These are phyloP conservation scores for Chloris gayana DNA, from an alignment of 176 grass and related monocot species.

Conservation along the genomic window DNA sequence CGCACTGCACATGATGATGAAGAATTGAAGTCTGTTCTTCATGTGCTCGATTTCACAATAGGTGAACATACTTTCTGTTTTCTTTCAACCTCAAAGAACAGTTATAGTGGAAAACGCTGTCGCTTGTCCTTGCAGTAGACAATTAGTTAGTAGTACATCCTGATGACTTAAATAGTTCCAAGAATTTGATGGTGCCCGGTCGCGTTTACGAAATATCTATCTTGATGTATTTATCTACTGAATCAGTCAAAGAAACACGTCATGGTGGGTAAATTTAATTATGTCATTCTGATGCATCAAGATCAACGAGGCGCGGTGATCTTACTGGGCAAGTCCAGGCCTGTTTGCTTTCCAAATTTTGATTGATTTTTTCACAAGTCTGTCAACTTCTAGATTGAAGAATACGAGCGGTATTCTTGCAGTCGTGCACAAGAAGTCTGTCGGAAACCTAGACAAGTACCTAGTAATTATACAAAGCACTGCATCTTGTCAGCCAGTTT, in stretches of 20 bases:
- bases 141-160: neutral
- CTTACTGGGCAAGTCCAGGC: neutral
- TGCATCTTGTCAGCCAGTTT: neutral
- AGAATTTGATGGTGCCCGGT: neutral
- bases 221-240: neutral
- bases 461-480: neutral
- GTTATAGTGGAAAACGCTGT: too few relatives aligned
- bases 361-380: neutral
- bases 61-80: neutral
- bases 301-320: neutral
- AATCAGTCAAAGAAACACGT: neutral
- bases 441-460: neutral
- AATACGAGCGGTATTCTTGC: neutral
- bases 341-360: neutral
- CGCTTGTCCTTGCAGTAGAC: too few relatives aligned
- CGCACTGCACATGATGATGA: neutral
- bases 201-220: neutral
- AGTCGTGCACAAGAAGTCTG: neutral
- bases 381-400: neutral
- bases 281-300: neutral
- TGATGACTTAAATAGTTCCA: neutral
- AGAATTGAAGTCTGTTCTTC: too few relatives aligned
- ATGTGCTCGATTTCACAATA: neutral
- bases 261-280: too few relatives aligned
- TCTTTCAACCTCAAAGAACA: neutral